Conservation (phyloP, 805 yeast species). For the Saccharomycopsis sp. region DNA sequence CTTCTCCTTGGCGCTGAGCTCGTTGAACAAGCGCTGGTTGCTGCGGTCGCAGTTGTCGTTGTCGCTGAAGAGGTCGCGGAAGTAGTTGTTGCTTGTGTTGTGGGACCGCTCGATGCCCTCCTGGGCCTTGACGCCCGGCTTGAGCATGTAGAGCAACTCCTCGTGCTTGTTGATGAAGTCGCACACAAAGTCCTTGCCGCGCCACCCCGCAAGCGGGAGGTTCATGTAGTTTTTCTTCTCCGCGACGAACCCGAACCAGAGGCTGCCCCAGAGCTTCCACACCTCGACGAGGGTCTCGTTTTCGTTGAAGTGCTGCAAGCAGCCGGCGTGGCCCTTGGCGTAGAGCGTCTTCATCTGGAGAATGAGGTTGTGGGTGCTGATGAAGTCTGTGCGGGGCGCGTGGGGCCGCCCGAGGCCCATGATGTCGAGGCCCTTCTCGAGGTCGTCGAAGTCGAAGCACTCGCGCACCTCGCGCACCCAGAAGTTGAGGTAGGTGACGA, state of each 20-base stretch:
- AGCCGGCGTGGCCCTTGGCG: conserved; percentile 29
- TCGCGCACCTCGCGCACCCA: conserved; percentile 28
- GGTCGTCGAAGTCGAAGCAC: conserved; percentile 21
- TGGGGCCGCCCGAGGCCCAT: conserved; percentile 8
- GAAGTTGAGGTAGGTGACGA: conserved; percentile 52
- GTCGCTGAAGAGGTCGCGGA: conserved; percentile 21
- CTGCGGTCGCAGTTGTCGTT: conserved; percentile 20
- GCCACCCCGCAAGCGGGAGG: conserved; percentile 21
- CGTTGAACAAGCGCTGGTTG: conserved; percentile 15
- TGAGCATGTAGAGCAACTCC: conserved; percentile 17
- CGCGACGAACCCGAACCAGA: conserved; percentile 64
- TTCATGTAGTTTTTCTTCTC: conserved; percentile 34
- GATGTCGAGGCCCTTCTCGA: conserved; percentile 16
- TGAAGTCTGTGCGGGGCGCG: conserved; percentile 10
- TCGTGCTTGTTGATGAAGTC: conserved; percentile 20
- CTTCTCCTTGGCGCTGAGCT: conserved; percentile 15
- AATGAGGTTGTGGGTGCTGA: conserved; percentile 17
- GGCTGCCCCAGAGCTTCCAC: conserved; percentile 81
- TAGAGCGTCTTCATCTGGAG: conserved; percentile 24
- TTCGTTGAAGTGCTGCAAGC: conserved; percentile 45
- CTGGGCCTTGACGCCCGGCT: conserved; percentile 18
- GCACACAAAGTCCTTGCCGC: conserved; percentile 19
- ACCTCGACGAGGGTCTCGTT: conserved; percentile 66
- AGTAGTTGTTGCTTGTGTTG: conserved; percentile 21
- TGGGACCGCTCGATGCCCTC: conserved; percentile 20